These are phyloP conservation scores for Tanacetum coccineum DNA, from an alignment of 129 eudicot genomes.

Conservation along the genomic window DNA sequence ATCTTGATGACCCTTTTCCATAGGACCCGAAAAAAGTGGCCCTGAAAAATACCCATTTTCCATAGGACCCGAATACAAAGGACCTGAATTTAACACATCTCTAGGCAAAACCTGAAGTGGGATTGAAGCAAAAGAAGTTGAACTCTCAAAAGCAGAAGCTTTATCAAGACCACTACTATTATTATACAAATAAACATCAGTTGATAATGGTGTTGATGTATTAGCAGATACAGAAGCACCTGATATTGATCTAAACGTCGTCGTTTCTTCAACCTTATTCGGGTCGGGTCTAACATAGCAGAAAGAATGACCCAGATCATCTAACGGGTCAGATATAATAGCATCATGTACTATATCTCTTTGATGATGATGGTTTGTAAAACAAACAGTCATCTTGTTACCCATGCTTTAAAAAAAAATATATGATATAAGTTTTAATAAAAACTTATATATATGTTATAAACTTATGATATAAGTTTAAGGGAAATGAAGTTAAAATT, in stretches of 20 bases:
- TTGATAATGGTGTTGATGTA: conserved; percentile 83
- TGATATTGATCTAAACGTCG: conserved; percentile 76
- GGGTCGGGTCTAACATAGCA: conserved; percentile 77
- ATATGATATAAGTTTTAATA: no score
- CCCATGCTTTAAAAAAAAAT: conserved; percentile 40
- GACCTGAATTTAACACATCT: conserved; percentile 45
- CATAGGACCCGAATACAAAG: conserved; percentile 49
- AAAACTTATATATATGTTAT: no score
- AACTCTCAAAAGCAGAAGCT: conserved; percentile 77
- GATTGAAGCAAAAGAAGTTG: conserved; percentile 73
- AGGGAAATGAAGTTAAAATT: no score
- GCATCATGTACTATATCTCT: conserved; percentile 30
- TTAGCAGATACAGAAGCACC: conserved; percentile 95
- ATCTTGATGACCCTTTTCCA: conserved; percentile 68
- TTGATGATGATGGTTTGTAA: conserved; percentile 50
- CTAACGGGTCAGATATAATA: conserved; percentile 55
- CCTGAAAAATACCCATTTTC: conserved; percentile 46
- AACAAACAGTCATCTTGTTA: conserved; percentile 69
- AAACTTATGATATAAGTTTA: no score
- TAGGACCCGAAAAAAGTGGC: conserved; percentile 40
- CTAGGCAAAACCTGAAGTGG: conserved; percentile 67
- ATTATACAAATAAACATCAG: conserved; percentile 52
- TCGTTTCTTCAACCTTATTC: conserved; percentile 48
- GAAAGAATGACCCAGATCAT: conserved; percentile 93
- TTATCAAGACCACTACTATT: conserved; percentile 39